Conservation (phyloP, 345 rosid species). For the Schrenkiella parvula region DNA sequence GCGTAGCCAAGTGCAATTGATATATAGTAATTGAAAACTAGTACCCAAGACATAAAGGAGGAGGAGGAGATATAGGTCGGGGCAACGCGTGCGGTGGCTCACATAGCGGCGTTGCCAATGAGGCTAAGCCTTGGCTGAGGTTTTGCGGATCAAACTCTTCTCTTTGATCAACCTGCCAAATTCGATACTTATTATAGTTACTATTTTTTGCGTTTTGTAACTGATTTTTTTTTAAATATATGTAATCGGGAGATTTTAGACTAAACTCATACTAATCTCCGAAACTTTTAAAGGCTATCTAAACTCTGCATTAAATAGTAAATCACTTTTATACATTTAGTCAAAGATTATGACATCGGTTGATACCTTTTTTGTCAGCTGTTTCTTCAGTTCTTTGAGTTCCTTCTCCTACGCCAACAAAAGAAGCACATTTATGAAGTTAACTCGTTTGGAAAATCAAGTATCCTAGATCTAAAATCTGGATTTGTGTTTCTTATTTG, state of each 20-base stretch:
- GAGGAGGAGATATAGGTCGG: conserved; percentile 23
- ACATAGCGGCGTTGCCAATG: conserved; percentile 21
- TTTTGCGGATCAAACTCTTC: conserved; percentile 36
- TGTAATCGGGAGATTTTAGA: not conserved
- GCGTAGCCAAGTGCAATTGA: not conserved
- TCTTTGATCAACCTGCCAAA: conserved; percentile 13
- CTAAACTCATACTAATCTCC: not conserved
- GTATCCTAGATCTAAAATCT: not conserved
- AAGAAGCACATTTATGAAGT: not conserved
- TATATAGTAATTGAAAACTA: not conserved
- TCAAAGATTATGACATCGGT: not conserved
- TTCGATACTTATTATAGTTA: conserved; percentile 35
- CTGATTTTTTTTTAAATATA: not conserved
- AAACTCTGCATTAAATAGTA: not conserved
- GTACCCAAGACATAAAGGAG: conserved; percentile 52
- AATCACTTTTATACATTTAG: not conserved
- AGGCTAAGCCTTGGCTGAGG: conserved; percentile 21
- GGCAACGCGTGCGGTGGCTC: conserved; percentile 20
- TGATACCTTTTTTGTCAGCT: conserved; percentile 59
- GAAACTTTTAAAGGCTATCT: not conserved
- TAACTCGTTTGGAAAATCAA: not conserved
- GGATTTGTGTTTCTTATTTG: not conserved
- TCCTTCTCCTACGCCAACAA: conserved; percentile 47
- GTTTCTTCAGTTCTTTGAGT: conserved; percentile 50
- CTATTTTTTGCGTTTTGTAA: conserved; percentile 11